These are phyloP conservation scores for Leccinum fibrillosum DNA, from an alignment of 768 basidiomycete species.

Conservation along the genomic window DNA sequence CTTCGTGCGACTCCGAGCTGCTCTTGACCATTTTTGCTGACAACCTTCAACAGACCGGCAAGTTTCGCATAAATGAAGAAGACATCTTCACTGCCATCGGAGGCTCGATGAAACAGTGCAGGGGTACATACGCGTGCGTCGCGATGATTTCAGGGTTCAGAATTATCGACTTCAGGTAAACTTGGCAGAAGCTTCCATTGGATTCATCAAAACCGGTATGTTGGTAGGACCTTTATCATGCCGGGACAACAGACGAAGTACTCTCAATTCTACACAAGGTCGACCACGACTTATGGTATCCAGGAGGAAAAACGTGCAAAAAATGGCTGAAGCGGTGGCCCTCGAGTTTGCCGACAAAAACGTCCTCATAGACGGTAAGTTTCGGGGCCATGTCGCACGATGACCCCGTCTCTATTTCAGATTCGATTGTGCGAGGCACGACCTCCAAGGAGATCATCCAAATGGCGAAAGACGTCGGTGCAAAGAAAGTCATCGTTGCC, in stretches of 20 bases:
- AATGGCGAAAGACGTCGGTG: constrained; percentile 97
- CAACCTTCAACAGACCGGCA: constrained; percentile 96
- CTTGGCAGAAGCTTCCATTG: constrained; percentile 85
- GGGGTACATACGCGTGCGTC: constrained; percentile 94
- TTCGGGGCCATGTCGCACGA: neutral
- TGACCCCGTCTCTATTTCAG: constrained; percentile 37
- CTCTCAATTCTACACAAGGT: neutral
- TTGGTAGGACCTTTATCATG: constrained; percentile 99
- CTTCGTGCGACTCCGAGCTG: constrained; percentile 95
- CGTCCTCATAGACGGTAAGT: constrained; percentile 90
- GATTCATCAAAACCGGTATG: constrained; percentile 98
- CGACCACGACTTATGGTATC: constrained; percentile 1
- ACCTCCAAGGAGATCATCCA: constrained; percentile 98
- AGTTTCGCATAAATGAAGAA: constrained; percentile 99
- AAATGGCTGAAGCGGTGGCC: constrained; percentile 98
- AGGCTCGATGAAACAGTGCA: constrained; percentile 83
- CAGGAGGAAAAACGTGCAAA: constrained; percentile 89
- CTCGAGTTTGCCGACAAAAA: constrained; percentile 91
- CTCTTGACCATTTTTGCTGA: constrained; percentile 97
- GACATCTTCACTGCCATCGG: constrained; percentile 96
- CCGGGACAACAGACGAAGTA: constrained; percentile 95
- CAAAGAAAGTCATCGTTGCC: constrained; percentile 92
- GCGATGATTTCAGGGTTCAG: constrained; percentile 99
- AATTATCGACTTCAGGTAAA: constrained; percentile 96
- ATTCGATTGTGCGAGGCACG: constrained; percentile 97